Base-by-base conservation (phyloP, 805 yeast species). In the Kodamaea hsintzibuensis region DNA sequence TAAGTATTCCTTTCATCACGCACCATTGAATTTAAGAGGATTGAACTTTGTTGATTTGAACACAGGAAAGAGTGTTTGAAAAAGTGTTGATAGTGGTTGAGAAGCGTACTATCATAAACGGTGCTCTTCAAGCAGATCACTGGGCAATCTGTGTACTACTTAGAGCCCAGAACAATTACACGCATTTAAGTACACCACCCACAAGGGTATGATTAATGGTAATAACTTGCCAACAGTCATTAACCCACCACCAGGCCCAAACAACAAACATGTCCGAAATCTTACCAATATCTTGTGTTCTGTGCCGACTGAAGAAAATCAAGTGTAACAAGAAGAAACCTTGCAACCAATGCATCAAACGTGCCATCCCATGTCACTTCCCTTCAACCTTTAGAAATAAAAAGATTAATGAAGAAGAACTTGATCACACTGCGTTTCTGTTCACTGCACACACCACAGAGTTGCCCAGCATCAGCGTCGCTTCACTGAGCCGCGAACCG, bases 351-450 rank as follows among this genome's bases (percentile, higher is more conserved):
- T 78, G 82, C 59, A 60, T 57, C 9, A 68, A 66, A 49, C 64
- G 77, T 49, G 63, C 64, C 7, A 64, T 74, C n/a, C 62, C 60
- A 2, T 79, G 83, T 61, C 73, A 71, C 44, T 79, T 76, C 57
- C 83, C 83, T 1, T 64, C 76, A 2, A 79, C 77, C 14, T 79
- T 79, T 55, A 62, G 83, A 51, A 78, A 80, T 38, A 77, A 77
- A 17, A 52, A 49, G 18, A 68, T 69, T 46, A 58, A 61, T 47
- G 70, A 62, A 47, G 63, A 60, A 44, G 64, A 58, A 18, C 30
- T 58, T 6, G 61, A 46, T 22, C 42, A 19, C 43, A 19, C 38
- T 33, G 42, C 44, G n/a, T 40, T 40, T 40, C 44, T 40, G 44
- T 40, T 40, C 19, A 19, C 25, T 25, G 10, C 25, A 2, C 42